Evolutionary conservation across 2,329 filamentous ascomycete genomes (phyloP).

Genomic region (Fusarium dlaminii): DNA sequence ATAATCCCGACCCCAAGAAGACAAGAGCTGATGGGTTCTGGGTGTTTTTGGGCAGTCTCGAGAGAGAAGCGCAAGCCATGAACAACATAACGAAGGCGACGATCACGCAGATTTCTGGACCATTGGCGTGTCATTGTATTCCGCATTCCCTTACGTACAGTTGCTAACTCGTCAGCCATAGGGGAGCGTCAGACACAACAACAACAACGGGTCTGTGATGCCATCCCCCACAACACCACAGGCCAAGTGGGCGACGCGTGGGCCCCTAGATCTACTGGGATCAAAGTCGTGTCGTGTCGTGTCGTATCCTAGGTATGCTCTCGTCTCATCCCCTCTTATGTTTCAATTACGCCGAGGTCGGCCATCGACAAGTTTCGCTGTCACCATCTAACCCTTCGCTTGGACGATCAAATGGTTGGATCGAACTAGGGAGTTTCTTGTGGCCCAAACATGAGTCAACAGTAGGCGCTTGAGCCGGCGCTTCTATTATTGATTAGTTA

Average conservation of each 20-base stretch:
- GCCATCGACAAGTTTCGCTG: not conserved
- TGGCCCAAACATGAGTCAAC: not conserved
- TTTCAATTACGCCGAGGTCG: not conserved
- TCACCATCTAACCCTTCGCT: not conserved
- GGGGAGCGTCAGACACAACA: not conserved
- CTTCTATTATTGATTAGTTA: not conserved
- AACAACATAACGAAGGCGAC: not conserved
- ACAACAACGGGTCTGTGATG: not conserved
- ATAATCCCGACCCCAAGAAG: not conserved
- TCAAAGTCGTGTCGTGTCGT: not conserved
- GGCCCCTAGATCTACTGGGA: not conserved
- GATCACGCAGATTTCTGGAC: not conserved
- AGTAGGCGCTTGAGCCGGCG: not conserved
- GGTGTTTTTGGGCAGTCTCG: not conserved
- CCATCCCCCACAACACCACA: not conserved
- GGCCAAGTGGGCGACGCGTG: not conserved
- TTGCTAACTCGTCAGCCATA: not conserved
- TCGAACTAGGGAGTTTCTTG: not conserved
- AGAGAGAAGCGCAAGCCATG: not conserved
- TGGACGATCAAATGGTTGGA: not conserved
- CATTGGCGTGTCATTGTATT: not conserved
- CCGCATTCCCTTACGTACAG: slow-evolving; percentile 3
- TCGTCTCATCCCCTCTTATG: not conserved
- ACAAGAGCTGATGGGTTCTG: not conserved
- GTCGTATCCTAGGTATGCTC: not conserved